Evolutionary conservation across 441 rosid species (phyloP), one percentile per base, ranked within the genome.

Genomic region (Croton laevigatus): DNA sequence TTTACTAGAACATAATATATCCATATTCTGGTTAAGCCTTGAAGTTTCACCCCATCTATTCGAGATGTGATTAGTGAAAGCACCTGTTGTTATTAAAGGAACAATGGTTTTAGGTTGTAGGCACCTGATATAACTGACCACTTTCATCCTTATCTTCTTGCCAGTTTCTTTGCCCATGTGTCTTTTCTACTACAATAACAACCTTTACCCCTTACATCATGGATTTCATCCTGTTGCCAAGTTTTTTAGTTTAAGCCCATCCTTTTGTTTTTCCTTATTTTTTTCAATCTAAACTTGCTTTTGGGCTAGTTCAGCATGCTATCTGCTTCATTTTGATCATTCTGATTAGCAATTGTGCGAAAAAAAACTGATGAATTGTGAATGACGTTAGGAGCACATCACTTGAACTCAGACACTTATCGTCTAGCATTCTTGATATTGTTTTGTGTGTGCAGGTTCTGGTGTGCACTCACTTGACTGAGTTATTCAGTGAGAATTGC

Each of bases 401-500:
- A 22, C 48, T 38, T 10, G 27, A 22, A 22, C 11, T 13, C 9
- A 12, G 4, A 32, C 17, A 32, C 20, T 59, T 62, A 40, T 27
- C 32, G 1, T 27, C 32, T 27, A 27, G 52, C 37, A 57, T 57
- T 27, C 54, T 58, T 55, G 8, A 9, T 32, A 3, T 9, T 51
- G 22, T 51, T 51, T 51, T 20, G 11, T 23, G 34, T 40, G 77
- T 79, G 69, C 84, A 92, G 99, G 96, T 89, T 83, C 81, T 94
- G 70, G 83, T 88, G 58, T 90, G 94, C 82, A 94, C 98, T 77
- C 99, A 94, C 78, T 78, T 94, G 89, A 86, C 91, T 6, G 97
- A 94, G 78, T 78, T 94, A 70, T 86, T 92, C 65, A 79, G 79
- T 70, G 91, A 88, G 76, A 83, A 80, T 77, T 92, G 83, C 87